Conservation (phyloP, 2,329 filamentous ascomycete genomes). For the Nannizziopsis barbatae region DNA sequence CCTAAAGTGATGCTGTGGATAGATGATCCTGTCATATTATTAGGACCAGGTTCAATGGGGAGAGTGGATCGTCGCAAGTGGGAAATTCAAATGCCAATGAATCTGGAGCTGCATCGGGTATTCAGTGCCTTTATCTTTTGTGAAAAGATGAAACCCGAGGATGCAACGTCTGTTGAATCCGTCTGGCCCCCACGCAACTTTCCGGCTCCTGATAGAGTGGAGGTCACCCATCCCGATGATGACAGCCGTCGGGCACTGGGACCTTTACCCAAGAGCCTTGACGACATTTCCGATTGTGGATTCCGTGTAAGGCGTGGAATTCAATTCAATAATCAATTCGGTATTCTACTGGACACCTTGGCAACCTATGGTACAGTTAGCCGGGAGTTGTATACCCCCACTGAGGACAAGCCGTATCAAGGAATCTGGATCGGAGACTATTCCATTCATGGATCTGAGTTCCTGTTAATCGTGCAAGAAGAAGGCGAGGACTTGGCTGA, state of each 20-base stretch:
- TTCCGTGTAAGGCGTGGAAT: conserved; percentile 72
- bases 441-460: conserved; percentile 76
- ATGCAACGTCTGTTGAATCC: conserved; percentile 25
- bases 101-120: conserved; percentile 41
- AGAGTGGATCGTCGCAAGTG: conserved; percentile 19
- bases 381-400: conserved; percentile 66
- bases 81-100: conserved; percentile 47
- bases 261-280: conserved; percentile 42
- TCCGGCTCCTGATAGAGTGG: conserved; percentile 50
- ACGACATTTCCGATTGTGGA: conserved; percentile 54
- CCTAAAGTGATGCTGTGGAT: conserved; percentile 61
- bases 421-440: conserved; percentile 94
- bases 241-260: conserved; percentile 24
- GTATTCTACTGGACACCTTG: conserved; percentile 42
- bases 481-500: conserved; percentile 28
- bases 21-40: conserved; percentile 58
- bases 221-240: conserved; percentile 36
- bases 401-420: conserved; percentile 65
- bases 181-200: conserved; percentile 67
- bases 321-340: conserved; percentile 43
- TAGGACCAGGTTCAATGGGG: conserved; percentile 30
- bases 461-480: conserved; percentile 68
- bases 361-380: conserved; percentile 63
- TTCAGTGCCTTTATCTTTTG: conserved; percentile 60
- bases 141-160: conserved; percentile 25